Conservation (phyloP, 2,329 filamentous ascomycete species). For the Sporothrix phasma region DNA sequence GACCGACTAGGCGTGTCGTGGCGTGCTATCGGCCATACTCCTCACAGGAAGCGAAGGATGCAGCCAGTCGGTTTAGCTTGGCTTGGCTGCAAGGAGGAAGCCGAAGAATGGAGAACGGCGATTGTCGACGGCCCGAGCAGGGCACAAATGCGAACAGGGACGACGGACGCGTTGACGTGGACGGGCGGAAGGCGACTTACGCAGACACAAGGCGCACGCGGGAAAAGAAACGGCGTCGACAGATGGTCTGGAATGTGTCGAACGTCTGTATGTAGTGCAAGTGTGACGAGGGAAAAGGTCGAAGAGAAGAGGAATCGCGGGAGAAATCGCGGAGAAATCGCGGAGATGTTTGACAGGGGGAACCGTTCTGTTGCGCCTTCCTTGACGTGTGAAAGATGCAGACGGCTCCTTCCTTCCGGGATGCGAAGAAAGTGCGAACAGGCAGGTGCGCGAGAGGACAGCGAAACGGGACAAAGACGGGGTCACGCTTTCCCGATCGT, state of each 20-base stretch:
- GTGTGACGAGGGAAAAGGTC: neutral
- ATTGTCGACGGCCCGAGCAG: neutral
- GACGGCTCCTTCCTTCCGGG: neutral
- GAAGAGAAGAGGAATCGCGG: neutral
- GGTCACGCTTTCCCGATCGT: constrained; percentile 1
- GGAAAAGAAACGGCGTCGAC: neutral
- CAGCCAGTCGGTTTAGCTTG: neutral
- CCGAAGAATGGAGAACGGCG: neutral
- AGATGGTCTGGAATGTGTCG: too few relatives aligned
- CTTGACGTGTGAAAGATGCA: constrained; percentile 1
- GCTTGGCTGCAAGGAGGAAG: neutral
- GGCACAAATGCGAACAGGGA: neutral
- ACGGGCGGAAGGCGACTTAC: neutral
- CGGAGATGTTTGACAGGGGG: neutral
- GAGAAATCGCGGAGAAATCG: too few relatives aligned
- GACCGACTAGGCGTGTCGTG: neutral
- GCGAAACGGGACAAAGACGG: neutral
- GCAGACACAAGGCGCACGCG: neutral
- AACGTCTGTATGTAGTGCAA: too few relatives aligned
- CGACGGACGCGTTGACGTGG: neutral
- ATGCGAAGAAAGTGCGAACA: neutral
- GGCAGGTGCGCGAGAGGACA: neutral
- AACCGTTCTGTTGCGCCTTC: neutral
- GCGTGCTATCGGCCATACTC: neutral
- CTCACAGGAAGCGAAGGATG: neutral